Evolutionary conservation across 208 protist species (phyloP).

Genomic region (Wallacemonas collosoma): DNA sequence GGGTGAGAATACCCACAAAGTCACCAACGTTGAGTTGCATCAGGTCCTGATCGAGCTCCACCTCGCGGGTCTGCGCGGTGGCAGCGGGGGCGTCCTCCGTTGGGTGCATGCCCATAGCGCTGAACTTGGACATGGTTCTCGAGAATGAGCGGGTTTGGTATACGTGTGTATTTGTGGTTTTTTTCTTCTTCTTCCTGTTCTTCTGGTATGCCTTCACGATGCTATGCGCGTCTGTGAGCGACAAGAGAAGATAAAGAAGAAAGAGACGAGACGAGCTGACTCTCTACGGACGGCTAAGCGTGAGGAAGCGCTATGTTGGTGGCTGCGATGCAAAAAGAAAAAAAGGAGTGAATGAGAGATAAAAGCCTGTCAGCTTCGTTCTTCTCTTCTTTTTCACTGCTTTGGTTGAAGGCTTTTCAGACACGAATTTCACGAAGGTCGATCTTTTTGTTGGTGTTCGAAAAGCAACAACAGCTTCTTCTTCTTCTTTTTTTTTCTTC

Average conservation of each 20-base stretch:
- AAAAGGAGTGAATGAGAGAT: conserved; percentile 15
- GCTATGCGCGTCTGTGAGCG: not conserved
- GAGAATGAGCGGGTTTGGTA: not conserved
- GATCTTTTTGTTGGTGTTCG: no score
- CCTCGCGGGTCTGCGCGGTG: conserved; percentile 9
- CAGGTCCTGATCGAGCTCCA: conserved; percentile 33
- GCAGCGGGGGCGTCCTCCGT: conserved; percentile 7
- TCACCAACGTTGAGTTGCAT: conserved; percentile 69
- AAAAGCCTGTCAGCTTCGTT: not conserved
- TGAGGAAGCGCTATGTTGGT: no score
- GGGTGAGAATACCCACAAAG: conserved; percentile 71
- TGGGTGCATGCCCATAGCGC: conserved; percentile 5
- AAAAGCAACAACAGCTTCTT: no score
- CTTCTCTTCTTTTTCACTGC: conserved; percentile 18
- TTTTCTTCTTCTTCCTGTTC: conserved; percentile 12
- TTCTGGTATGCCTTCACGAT: not conserved
- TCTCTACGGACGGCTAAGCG: not conserved
- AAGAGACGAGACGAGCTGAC: not conserved
- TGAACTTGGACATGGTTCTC: not conserved
- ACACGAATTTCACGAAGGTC: no score
- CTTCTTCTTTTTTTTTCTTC: no score
- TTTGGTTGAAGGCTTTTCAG: no score
- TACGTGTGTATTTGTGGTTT: not conserved
- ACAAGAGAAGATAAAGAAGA: conserved; percentile 19
- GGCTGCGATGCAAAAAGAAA: conserved; percentile 13